Percentiles rank a stretch among this genome's conserved stretches.
Conservation (phyloP, 768 basidiomycete genomes). For the Rhizopogon vesiculosus region DNA sequence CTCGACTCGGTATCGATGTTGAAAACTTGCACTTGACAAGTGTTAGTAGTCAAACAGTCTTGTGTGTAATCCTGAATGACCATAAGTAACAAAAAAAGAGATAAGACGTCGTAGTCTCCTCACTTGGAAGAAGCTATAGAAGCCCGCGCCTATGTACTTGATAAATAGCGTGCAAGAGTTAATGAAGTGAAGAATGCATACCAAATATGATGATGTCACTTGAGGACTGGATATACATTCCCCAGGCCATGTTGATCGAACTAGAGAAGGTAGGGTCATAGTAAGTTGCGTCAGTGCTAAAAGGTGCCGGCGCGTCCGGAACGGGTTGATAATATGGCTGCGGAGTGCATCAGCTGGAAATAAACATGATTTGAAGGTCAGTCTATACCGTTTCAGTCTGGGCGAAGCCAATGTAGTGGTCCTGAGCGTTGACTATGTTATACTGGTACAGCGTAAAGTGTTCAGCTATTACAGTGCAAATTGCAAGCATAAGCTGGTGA, state of each 20-base stretch:
- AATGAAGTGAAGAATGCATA: conserved; percentile 7
- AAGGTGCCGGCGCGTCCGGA: conserved; percentile 40
- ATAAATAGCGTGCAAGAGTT: conserved; percentile 1
- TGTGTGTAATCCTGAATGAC: conserved; percentile 33
- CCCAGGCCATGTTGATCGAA: conserved; percentile 35
- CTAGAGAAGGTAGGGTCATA: conserved; percentile 36
- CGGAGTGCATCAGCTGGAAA: background rate
- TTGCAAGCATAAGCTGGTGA: background rate
- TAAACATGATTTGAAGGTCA: background rate
- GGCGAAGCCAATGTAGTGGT: conserved; percentile 48
- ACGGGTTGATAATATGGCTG: conserved; percentile 49
- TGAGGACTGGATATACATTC: conserved; percentile 36
- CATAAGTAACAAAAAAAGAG: background rate
- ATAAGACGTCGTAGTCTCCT: background rate
- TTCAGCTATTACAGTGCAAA: conserved; percentile 27
- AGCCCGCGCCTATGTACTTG: conserved; percentile 33
- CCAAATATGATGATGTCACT: conserved; percentile 42
- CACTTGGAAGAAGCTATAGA: conserved; percentile 52
- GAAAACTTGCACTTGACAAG: conserved; percentile 40
- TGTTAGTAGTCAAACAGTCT: conserved; percentile 30
- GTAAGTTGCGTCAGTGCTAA: conserved; percentile 26
- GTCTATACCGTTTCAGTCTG: conserved; percentile 46
- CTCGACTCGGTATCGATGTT: conserved; percentile 37
- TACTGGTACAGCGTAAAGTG: conserved; percentile 48
- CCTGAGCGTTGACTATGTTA: conserved; percentile 35